Evolutionary conservation across 2,329 filamentous ascomycete species (phyloP), one percentile per base, ranked within the genome.

Genomic region (Decorospora gaudefroyi): DNA sequence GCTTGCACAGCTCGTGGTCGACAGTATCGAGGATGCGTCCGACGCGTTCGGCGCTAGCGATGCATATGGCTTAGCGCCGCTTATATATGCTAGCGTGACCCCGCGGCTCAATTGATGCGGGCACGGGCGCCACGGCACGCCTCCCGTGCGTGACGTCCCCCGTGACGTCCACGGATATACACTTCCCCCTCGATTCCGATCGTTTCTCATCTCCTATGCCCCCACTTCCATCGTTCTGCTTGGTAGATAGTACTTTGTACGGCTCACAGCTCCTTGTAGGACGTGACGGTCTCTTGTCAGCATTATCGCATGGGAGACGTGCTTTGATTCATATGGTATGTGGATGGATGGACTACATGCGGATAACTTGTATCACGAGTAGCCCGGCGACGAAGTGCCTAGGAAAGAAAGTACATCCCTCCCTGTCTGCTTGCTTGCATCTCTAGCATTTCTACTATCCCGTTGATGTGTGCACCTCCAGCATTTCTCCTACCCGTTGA

Each of bases 11-110:
- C 43, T 46, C 42, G 51, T 54, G 50, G 42, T 46, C n/a, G 49
- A 47, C 42, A 39, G 26, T 42, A 49, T 48, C 16, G 42, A 47
- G 43, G 51, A 53, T 51, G 45, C 34, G 28, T 21, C 28, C 51
- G 48, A 61, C 57, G 59, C 55, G 60, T 60, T 51, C 40, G 35
- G 51, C 50, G 51, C 54, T 62, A 60, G 40, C 32, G 37, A 21
- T 26, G 26, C 37, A 49, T 26, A 41, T 23, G 42, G 51, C 25
- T 25, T 49, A n/a, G n/a, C n/a, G n/a, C n/a, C n/a, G n/a, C n/a
- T n/a, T n/a, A n/a, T n/a, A n/a, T n/a, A n/a, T n/a, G n/a, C n/a
- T n/a, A n/a, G n/a, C n/a, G n/a, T n/a, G n/a, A n/a, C n/a, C n/a
- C n/a, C n/a, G n/a, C n/a, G n/a, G n/a, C n/a, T n/a, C n/a, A n/a